Evolutionary conservation across 768 basidiomycete genomes (phyloP).

Genomic region (Trametes cinnabarina): DNA sequence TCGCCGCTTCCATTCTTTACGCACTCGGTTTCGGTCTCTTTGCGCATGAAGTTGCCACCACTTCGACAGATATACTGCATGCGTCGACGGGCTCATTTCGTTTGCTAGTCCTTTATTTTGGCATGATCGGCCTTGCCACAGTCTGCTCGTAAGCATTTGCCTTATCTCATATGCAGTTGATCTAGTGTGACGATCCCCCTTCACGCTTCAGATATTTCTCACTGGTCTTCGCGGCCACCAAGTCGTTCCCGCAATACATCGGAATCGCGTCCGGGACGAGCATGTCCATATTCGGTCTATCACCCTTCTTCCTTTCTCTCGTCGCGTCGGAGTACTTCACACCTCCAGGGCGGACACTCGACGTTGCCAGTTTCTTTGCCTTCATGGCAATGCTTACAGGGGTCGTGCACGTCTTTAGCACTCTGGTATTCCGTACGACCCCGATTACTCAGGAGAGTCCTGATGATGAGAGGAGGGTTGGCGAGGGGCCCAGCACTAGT

Average conservation of each 20-base stretch:
- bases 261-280: constrained; percentile 65
- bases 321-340: constrained; percentile 65
- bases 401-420: constrained; percentile 53
- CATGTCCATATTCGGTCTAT: constrained; percentile 78
- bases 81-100: constrained; percentile 48
- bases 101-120: constrained; percentile 55
- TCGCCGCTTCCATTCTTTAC: constrained; percentile 59
- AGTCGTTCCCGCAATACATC: constrained; percentile 61
- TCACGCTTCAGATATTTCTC: constrained; percentile 61
- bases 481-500: background rate
- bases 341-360: constrained; percentile 41
- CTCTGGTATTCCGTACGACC: constrained; percentile 27
- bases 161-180: background rate
- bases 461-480: constrained; percentile 5
- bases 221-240: constrained; percentile 71
- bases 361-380: constrained; percentile 48
- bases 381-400: constrained; percentile 59
- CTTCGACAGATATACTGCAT: constrained; percentile 37
- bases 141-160: constrained; percentile 62
- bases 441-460: background rate
- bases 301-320: constrained; percentile 68
- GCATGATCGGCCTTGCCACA: constrained; percentile 63
- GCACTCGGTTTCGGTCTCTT: constrained; percentile 60
- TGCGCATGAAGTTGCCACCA: constrained; percentile 51
- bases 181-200: background rate